phyloP scores from a whole-genome alignment of 495 filamentous ascomycete species.

The Tuber brumale region DNA sequence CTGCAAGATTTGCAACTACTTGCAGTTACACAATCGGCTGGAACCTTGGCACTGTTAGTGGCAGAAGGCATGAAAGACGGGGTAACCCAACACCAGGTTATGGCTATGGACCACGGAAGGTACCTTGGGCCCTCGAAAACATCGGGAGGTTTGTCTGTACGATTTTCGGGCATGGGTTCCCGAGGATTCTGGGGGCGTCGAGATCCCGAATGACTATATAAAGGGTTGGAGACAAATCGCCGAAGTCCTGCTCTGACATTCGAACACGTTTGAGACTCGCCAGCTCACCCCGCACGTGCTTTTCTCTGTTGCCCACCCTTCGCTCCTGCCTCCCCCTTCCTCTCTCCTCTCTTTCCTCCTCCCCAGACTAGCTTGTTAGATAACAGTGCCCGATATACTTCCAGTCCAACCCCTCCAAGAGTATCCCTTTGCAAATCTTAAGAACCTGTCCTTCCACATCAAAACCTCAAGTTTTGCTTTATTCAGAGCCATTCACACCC shows the following conservation, averaged over 20 bases:
- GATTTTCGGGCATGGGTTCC: background rate
- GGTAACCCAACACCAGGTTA: slow-evolving; percentile 22
- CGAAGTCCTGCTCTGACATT: background rate
- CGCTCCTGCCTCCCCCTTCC: background rate
- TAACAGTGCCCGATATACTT: background rate
- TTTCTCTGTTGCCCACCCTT: background rate
- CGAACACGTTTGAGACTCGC: background rate
- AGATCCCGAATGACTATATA: background rate
- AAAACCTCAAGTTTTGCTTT: background rate
- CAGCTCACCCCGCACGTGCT: slow-evolving; percentile 2
- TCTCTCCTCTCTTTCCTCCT: background rate
- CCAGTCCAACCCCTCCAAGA: background rate
- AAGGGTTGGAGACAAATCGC: background rate
- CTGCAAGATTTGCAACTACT: too few relatives aligned
- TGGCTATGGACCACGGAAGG: background rate
- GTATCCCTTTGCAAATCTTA: background rate
- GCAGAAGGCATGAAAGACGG: too few relatives aligned
- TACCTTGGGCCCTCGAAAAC: slow-evolving; percentile 11
- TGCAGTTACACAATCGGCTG: too few relatives aligned
- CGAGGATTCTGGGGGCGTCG: background rate
- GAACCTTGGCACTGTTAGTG: too few relatives aligned
- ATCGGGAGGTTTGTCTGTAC: slow-evolving; percentile 3
- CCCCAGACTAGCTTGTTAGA: background rate
- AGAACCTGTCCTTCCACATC: background rate
- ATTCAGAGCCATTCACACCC: background rate